These are phyloP conservation scores for Pestalotiopsis sp. DNA, from an alignment of 2,329 filamentous ascomycete genomes.

Conservation along the genomic window DNA sequence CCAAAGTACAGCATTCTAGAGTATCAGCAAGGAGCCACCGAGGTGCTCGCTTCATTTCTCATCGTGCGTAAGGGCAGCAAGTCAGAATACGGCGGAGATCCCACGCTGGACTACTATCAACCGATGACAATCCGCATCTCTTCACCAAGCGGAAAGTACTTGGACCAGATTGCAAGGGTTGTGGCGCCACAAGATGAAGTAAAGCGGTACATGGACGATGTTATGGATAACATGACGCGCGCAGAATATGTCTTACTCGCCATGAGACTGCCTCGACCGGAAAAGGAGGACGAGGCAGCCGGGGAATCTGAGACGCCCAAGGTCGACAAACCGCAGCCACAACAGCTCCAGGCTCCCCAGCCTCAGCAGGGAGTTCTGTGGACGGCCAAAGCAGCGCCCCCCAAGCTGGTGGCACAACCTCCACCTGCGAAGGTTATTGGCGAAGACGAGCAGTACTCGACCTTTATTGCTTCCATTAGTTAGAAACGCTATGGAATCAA, in stretches of 20 bases:
- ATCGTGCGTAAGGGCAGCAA: constrained; percentile 73
- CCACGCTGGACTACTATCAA: constrained; percentile 72
- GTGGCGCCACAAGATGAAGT: constrained; percentile 68
- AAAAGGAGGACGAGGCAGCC: constrained; percentile 36
- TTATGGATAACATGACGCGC: constrained; percentile 70
- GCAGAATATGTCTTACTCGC: constrained; percentile 69
- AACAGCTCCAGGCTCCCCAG: constrained; percentile 15
- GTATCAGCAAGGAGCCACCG: constrained; percentile 58
- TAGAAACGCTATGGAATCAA: constrained; percentile 24
- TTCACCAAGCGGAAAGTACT: constrained; percentile 54
- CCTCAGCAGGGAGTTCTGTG: constrained; percentile 34
- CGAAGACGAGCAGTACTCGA: constrained; percentile 50
- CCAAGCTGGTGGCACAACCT: constrained; percentile 17
- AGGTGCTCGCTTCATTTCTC: constrained; percentile 75
- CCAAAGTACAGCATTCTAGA: constrained; percentile 79
- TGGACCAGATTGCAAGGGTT: constrained; percentile 63
- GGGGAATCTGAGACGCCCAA: constrained; percentile 30
- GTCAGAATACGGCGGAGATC: constrained; percentile 67
- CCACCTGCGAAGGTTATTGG: constrained; percentile 31
- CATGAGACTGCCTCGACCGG: constrained; percentile 62
- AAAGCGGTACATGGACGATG: constrained; percentile 67
- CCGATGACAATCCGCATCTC: constrained; percentile 68
- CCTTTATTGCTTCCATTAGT: constrained; percentile 43
- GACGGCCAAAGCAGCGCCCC: constrained; percentile 29
- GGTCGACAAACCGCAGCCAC: constrained; percentile 22